Evolutionary conservation across 2,329 filamentous ascomycete genomes (phyloP).

Genomic region (Aspergillus sp.): DNA sequence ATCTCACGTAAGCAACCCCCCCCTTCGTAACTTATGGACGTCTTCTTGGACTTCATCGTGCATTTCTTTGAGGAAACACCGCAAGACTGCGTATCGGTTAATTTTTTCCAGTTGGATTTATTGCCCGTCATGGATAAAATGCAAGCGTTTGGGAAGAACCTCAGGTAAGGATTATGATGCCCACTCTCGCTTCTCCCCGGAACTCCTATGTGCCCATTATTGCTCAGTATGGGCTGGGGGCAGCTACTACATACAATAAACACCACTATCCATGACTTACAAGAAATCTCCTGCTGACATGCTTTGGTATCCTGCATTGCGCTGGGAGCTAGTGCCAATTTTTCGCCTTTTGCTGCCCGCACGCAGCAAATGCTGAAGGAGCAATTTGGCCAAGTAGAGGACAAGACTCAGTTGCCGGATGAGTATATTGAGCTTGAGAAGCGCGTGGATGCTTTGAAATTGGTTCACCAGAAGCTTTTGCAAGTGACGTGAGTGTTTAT

Average conservation of each 20-base stretch:
- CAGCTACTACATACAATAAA: too few species aligned
- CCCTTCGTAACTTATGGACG: neutral
- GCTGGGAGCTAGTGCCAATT: constrained; percentile 59
- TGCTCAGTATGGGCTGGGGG: too few species aligned
- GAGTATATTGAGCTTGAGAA: constrained; percentile 99
- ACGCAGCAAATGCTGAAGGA: constrained; percentile 98
- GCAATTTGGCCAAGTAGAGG: constrained; percentile 87
- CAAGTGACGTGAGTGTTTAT: constrained; percentile 71
- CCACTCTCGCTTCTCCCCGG: constrained; percentile 1
- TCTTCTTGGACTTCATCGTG: neutral
- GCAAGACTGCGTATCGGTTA: too few species aligned
- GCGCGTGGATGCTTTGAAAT: constrained; percentile 93
- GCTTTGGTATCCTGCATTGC: constrained; percentile 31
- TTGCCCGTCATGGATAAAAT: constrained; percentile 55
- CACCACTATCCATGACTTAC: too few species aligned
- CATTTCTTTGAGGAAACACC: too few species aligned
- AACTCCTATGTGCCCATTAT: too few species aligned
- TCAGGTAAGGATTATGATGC: constrained; percentile 44
- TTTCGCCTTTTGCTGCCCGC: constrained; percentile 86
- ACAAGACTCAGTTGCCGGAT: constrained; percentile 94
- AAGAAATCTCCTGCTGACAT: constrained; percentile 22
- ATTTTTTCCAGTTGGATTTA: neutral
- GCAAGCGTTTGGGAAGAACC: constrained; percentile 61
- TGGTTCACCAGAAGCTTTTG: constrained; percentile 94
- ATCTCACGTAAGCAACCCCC: neutral